Base-by-base conservation (phyloP, 108 stramenopile species). In the Fistulifera pelliculosa region DNA sequence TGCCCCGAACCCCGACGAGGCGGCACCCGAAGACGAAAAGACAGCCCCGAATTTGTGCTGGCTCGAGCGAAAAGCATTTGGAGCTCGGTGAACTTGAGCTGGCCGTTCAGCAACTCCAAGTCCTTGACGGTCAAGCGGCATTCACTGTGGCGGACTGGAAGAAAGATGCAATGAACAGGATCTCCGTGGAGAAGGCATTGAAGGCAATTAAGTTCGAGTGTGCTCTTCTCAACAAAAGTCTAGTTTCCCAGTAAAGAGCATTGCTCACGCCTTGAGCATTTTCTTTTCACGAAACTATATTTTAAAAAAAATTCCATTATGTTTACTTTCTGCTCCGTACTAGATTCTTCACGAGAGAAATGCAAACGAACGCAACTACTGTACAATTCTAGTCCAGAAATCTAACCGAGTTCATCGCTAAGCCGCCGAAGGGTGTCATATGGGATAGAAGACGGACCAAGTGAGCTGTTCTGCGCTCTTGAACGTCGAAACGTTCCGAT, bases 151-250 rank as follows among this genome's bases (percentile, higher is more conserved):
- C 71, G 17, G 84, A 85, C 58, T 90, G 88, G 88, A 83, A 83
- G 43, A 24, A 54, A 19, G 49, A 58, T 22, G 88, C 81, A 3
- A 66, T 53, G 75, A 80, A 83, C 54, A 74, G 88, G 25, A 64
- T 90, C 14, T 65, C 79, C 12, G 79, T 83, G 10, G 84, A 90
- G 41, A 81, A 85, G 56, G 84, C 84, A 13, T 69, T 90, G 31
- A 81, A 81, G 57, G 80, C 83, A 14, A 83, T 90, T 52, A 79
- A 77, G 66, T 50, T 85, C 77, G 88, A 90, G 64, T 79, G 79
- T 65, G 81, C 88, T 10, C 62, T 90, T 15, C 66, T 82, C 64
- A 85, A 90, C 54, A 75, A 85, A 52, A 73, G 58, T 48, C 56
- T 89, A 35, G 53, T 35, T 8, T 47, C 31, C 6, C 31, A 35